Evolutionary conservation across 2,329 filamentous ascomycete species (phyloP), one percentile per base, ranked within the genome.

Genomic region (Diaporthe sp.): DNA sequence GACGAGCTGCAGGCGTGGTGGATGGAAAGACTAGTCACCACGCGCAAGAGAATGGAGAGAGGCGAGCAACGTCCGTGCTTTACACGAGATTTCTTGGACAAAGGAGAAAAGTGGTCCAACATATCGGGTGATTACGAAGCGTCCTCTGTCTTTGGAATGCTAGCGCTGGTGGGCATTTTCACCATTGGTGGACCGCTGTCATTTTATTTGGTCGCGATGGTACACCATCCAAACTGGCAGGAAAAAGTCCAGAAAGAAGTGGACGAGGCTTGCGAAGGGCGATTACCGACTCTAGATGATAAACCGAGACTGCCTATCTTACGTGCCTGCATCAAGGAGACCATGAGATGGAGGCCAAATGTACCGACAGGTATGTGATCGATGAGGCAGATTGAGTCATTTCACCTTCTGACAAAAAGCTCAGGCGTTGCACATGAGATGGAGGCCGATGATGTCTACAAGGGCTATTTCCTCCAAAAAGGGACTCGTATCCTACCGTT

Each of bases 1-100:
- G 58, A 42, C 6, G 58, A 61, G n/a, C 25, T 28, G n/a, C 58
- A 61, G 25, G 38, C 58, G 0, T 61, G 58, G 58, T 61, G 58
- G 58, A 61, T 61, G 58, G 58, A 61, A 8, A 61, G 58, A 61
- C n/a, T 61, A 13, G n/a, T 61, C 10, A 61, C 58, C 58, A 61
- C 58, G 8, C 58, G 58, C 2, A n/a, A 42, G 58, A 28, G 38
- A 19, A 61, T 61, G 58, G 38, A 61, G 58, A 42, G 30, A 22
- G 38, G 58, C 38, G 58, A 61, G 58, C 58, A 61, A 40, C 58
- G 58, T 3, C 13, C 38, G 15, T 61, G 58, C 15, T 61, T 42
- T 17, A 61, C 58, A 7, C 25, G n/a, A n/a, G 3, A 61, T 25
- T 61, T 42, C 8, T 38, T 61, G 0, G 58, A 61, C 15, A 61